Base-by-base conservation (phyloP, 2,329 filamentous ascomycete species). In the Paracoccidioides brasiliensis region DNA sequence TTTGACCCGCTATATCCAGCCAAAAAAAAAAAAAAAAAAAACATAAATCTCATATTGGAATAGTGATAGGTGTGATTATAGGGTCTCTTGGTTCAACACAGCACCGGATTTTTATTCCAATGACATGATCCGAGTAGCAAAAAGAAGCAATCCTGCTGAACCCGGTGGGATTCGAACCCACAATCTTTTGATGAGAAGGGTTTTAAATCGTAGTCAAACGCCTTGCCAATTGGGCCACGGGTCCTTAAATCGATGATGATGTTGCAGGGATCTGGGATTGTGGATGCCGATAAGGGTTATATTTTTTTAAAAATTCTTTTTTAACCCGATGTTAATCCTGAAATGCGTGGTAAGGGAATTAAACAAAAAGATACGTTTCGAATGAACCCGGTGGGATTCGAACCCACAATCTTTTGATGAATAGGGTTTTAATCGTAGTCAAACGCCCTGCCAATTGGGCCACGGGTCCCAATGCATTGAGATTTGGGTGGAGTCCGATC, bases 181-280 rank as follows among this genome's bases (percentile, higher is more conserved):
- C 37, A 52, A 52, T 52, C 50, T 52, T 42, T 52, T 52, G 50
- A 52, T 52, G 50, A 33, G 4, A 22, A 48, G 42, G 30, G 32
- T 33, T 14, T 32, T 48, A n/a, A 37, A 52, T 52, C 50, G 50
- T 52, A 52, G 50, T 52, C 50, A 52, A 52, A 42, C 50, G 50
- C 50, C 50, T 52, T 52, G 50, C 50, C 50, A 42, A 52, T 52
- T 52, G 50, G 50, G 50, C 50, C 50, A 52, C 50, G 50, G 50
- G 49, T 52, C 49, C 49, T 52, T 42, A n/a, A n/a, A n/a, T n/a
- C n/a, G n/a, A n/a, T n/a, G n/a, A n/a, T n/a, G n/a, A n/a, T n/a
- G n/a, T n/a, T n/a, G n/a, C n/a, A n/a, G n/a, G n/a, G n/a, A n/a
- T n/a, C n/a, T n/a, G n/a, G n/a, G n/a, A n/a, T n/a, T n/a, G n/a